phyloP scores from a whole-genome alignment of 1,284 basidiomycete species.

The Pseudozyma sp. region DNA sequence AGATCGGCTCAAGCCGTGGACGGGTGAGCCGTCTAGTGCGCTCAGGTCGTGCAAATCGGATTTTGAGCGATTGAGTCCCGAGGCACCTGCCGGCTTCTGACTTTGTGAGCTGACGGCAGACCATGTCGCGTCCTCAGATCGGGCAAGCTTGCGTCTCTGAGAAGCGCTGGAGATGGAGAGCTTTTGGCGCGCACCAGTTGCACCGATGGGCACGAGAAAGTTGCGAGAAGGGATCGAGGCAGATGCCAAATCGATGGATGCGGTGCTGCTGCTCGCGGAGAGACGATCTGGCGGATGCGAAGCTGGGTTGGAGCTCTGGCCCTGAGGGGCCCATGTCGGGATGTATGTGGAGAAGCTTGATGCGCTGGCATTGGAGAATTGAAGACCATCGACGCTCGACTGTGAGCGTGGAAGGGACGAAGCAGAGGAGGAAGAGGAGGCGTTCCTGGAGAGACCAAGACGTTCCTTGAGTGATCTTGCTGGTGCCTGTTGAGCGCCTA shows the following conservation, averaged over 20 bases:
- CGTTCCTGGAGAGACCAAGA: constrained; percentile 18
- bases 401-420: constrained; percentile 4
- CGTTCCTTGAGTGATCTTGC: constrained; percentile 27
- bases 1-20: constrained; percentile 16
- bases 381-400: constrained; percentile 22
- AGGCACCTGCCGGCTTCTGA: not conserved
- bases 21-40: not conserved
- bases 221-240: constrained; percentile 39
- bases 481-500: constrained; percentile 13
- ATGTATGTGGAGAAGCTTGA: constrained; percentile 21
- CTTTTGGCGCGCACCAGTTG: constrained; percentile 62
- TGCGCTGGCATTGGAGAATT: constrained; percentile 16
- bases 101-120: constrained; percentile 5
- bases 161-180: constrained; percentile 56
- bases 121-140: constrained; percentile 35
- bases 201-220: constrained; percentile 62
- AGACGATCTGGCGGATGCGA: constrained; percentile 9
- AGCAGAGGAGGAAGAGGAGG: constrained; percentile 12
- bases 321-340: constrained; percentile 16
- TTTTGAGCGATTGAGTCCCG: constrained; percentile 23
- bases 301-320: not conserved
- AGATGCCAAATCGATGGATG: constrained; percentile 19
- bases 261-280: constrained; percentile 18
- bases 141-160: constrained; percentile 42
- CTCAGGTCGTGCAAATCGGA: constrained; percentile 21